These are phyloP conservation scores for Lactarius deliciosus DNA, from an alignment of 768 basidiomycete genomes.

Conservation along the genomic window DNA sequence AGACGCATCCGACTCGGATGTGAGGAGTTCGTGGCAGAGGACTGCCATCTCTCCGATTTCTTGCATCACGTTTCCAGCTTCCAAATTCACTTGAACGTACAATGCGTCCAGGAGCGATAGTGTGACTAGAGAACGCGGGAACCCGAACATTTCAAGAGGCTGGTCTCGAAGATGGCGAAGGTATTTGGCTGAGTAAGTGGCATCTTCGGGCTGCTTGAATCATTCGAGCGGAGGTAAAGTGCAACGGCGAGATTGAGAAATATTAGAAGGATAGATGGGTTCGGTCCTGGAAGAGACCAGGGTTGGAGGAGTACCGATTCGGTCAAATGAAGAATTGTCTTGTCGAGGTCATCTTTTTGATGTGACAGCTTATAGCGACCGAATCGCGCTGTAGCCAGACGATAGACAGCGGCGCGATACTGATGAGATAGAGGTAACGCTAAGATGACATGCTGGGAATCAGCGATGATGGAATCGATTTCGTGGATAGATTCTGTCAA, in stretches of 20 bases:
- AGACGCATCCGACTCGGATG: background rate
- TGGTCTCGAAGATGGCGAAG: background rate
- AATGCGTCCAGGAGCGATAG: background rate
- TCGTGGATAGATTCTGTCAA: background rate
- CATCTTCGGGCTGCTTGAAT: background rate
- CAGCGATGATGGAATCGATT: background rate
- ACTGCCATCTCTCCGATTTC: background rate
- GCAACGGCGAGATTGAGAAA: too few relatives aligned
- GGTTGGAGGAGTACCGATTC: constrained; percentile 2
- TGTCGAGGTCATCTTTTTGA: background rate
- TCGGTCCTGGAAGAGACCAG: background rate
- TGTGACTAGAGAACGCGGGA: background rate
- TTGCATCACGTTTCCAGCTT: background rate
- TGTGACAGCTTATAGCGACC: background rate
- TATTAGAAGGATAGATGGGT: too few relatives aligned
- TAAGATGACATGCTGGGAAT: background rate
- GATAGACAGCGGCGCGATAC: background rate
- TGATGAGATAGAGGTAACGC: background rate
- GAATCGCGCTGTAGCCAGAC: background rate
- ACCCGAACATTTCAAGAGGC: background rate
- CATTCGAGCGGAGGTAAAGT: too few relatives aligned
- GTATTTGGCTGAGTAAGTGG: background rate
- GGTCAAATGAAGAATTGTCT: background rate
- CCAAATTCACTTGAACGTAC: background rate
- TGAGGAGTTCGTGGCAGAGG: background rate